A percentile compares a stretch with the other conserved stretches of the same genome.
phyloP scores from a whole-genome alignment of 345 rosid species.

The Hevea brasiliensis region DNA sequence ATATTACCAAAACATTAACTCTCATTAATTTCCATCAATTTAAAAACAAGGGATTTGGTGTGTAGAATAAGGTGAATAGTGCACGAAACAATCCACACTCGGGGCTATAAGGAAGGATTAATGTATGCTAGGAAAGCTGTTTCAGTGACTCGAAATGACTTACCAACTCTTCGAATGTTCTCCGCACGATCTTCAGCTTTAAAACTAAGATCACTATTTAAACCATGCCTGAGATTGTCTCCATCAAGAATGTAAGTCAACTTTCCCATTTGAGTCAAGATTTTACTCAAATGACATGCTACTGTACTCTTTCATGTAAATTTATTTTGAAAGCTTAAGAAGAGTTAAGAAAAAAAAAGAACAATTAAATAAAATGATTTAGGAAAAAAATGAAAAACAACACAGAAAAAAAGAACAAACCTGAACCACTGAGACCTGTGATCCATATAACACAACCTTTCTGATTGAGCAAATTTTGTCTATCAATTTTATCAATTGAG shows the following conservation, averaged over 20 bases:
- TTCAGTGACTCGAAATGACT: too few relatives aligned
- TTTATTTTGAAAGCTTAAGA: not conserved
- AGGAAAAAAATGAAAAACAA: not conserved
- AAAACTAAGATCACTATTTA: constrained; percentile 28
- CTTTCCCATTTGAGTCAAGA: constrained; percentile 27
- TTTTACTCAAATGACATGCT: constrained; percentile 32
- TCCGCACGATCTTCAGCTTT: constrained; percentile 32
- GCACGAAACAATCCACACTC: too few relatives aligned
- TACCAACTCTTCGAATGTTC: constrained; percentile 36
- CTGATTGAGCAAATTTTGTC: constrained; percentile 26
- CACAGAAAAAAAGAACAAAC: constrained; percentile 9
- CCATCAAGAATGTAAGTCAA: constrained; percentile 35
- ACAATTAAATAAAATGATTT: not conserved
- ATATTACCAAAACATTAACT: not conserved
- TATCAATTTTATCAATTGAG: constrained; percentile 19
- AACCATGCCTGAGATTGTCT: constrained; percentile 32
- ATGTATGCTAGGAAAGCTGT: too few relatives aligned
- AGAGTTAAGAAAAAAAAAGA: not conserved
- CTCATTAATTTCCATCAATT: too few relatives aligned
- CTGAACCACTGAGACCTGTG: constrained; percentile 36
- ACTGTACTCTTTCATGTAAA: constrained; percentile 28
- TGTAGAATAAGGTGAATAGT: too few relatives aligned
- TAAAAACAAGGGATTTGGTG: too few relatives aligned
- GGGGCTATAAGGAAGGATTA: too few relatives aligned
- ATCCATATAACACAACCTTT: constrained; percentile 36